Evolutionary conservation across 805 yeast genomes (phyloP), one percentile per base, ranked within the genome.

Genomic region (Wickerhamomyces sydowiorum): DNA sequence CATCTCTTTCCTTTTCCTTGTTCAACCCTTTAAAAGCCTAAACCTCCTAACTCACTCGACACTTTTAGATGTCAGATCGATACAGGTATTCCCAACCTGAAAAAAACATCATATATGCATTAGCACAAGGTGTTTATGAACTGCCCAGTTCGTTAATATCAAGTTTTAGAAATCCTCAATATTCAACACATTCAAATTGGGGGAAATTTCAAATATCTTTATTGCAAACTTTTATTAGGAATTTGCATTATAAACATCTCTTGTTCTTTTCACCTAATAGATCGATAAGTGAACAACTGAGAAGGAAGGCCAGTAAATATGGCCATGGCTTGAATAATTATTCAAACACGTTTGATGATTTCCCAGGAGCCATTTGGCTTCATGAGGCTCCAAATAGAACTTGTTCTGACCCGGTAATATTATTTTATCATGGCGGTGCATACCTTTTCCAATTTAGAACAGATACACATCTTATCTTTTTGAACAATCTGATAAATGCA

Each of bases 391-490:
- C 31, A 6, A 14, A 20, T 27, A 32, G 41, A 20, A n/a, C 17
- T 13, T 13, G 9, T 4, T 4, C 9, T 1, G 41, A 39, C 24
- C 41, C 41, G 13, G 24, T 39, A 4, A 13, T 39, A 3, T 7
- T 39, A 5, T 39, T 32, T 14, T 39, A 39, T 27, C 41, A 39
- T 33, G 41, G 41, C 21, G 41, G 41, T 27, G 41, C 21, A 1
- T 39, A 39, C 15, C 14, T 39, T 2, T 39, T 29, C 21, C 31
- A 34, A 18, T 27, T 39, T 9, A 25, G 37, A 23, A 12, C 32
- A 1, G 37, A 32, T 25, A 32, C 32, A 7, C 41, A 39, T 18
- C n/a, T 39, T 3, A 23, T 19, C 12, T 39, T 12, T 33, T 15
- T 39, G 17, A 7, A 10, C 10, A 29, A 23, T 5, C 20, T 39